Evolutionary conservation across 1,284 basidiomycete species (phyloP).

Genomic region (Cystobasidium pallidum): DNA sequence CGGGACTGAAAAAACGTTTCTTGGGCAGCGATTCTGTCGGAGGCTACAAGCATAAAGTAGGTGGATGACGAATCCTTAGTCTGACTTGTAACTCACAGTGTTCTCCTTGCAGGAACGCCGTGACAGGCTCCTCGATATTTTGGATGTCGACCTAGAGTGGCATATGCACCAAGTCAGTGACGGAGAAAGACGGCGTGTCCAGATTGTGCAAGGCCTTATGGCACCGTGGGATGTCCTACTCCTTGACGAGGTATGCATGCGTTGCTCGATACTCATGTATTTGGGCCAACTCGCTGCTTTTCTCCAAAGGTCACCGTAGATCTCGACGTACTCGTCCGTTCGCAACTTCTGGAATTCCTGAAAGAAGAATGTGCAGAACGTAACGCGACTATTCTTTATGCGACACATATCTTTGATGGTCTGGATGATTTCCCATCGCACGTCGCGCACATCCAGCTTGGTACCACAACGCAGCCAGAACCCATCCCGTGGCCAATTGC

Average conservation of each 20-base stretch:
- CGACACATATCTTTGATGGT: constrained; percentile 95
- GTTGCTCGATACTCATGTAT: not conserved
- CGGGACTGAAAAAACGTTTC: not conserved
- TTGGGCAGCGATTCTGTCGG: constrained; percentile 77
- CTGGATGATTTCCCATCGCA: constrained; percentile 84
- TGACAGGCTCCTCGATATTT: constrained; percentile 81
- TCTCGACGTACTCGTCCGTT: constrained; percentile 93
- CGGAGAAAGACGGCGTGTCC: constrained; percentile 89
- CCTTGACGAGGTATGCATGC: constrained; percentile 75
- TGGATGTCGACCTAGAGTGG: constrained; percentile 83
- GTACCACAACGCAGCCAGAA: constrained; percentile 66
- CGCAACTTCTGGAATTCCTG: constrained; percentile 85
- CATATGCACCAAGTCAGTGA: constrained; percentile 76
- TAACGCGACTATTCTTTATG: constrained; percentile 89
- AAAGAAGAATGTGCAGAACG: constrained; percentile 78
- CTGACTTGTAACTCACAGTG: not conserved
- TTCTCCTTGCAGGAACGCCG: constrained; percentile 65
- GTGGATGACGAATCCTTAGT: not conserved
- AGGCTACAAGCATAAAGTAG: constrained; percentile 81
- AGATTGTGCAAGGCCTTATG: constrained; percentile 97
- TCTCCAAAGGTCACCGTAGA: constrained; percentile 86
- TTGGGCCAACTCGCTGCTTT: not conserved
- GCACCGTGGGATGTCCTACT: constrained; percentile 89
- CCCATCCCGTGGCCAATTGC: constrained; percentile 70
- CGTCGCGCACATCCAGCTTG: constrained; percentile 83